These are phyloP conservation scores for Sporisorium graminicola DNA, from an alignment of 1,284 basidiomycete genomes.

Conservation along the genomic window DNA sequence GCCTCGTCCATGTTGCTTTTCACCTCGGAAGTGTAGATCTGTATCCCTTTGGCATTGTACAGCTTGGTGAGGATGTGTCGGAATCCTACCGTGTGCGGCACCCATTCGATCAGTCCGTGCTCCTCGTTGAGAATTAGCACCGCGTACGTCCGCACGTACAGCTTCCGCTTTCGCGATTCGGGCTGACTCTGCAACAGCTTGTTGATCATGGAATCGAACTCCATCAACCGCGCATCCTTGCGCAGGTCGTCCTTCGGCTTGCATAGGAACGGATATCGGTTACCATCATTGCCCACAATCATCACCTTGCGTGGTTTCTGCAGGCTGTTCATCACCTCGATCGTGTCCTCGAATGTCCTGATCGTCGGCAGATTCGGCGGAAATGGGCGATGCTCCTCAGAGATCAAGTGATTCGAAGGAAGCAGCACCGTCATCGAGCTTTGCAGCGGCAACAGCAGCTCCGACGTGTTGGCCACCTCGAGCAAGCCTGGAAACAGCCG, in stretches of 20 bases:
- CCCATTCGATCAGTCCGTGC: constrained; percentile 99
- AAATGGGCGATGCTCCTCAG: constrained; percentile 84
- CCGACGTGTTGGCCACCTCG: constrained; percentile 47
- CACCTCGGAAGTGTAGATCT: constrained; percentile 73
- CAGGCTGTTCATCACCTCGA: constrained; percentile 92
- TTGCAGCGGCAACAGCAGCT: constrained; percentile 81
- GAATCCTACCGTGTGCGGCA: constrained; percentile 89
- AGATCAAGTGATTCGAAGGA: constrained; percentile 71
- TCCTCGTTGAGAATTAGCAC: constrained; percentile 97
- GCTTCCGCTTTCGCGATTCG: constrained; percentile 76
- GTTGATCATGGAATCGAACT: constrained; percentile 98
- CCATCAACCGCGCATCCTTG: constrained; percentile 98
- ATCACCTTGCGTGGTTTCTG: constrained; percentile 93
- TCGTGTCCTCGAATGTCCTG: constrained; percentile 76
- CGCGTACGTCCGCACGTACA: constrained; percentile 79
- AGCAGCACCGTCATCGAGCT: constrained; percentile 90
- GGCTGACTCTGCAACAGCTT: constrained; percentile 94
- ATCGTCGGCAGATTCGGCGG: constrained; percentile 83
- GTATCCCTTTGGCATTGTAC: constrained; percentile 74
- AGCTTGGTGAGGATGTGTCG: constrained; percentile 81
- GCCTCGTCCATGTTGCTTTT: constrained; percentile 75
- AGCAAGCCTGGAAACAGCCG: constrained; percentile 58
- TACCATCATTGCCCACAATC: constrained; percentile 85
- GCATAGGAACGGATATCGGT: constrained; percentile 89
- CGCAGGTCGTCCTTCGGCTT: constrained; percentile 98